Base-by-base conservation (phyloP, 768 basidiomycete genomes). In the Hygrocybe punicea region DNA sequence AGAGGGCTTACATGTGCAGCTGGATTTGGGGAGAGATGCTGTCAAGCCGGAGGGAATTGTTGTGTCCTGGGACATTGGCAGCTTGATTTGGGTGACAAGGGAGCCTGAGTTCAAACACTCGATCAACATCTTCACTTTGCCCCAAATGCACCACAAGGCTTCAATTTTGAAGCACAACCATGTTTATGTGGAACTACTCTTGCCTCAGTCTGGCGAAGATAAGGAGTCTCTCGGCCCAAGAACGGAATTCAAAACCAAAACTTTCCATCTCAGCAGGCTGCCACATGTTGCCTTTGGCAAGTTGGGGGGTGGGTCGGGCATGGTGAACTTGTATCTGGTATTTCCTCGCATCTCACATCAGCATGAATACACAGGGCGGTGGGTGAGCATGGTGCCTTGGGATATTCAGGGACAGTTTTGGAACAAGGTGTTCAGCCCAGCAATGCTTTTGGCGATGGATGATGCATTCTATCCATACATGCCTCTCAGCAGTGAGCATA, bases 291-390 rank as follows among this genome's bases (percentile, higher is more conserved):
- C 21, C 5, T 47, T 65, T 46, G 64, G 60, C 34, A 56, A 51
- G 19, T 14, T 63, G 25, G 62, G 62, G 5, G 57, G 53, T 40
- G 57, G 40, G 4, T 29, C 34, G 1, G 37, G 24, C 37, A 47
- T 16, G 17, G 51, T 61, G 16, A 63, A 66, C 42, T 7, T 66
- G 17, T 51, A 60, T 10, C 33, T 66, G 36, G 51, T 63, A 29
- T 62, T 64, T 40, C 65, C 65, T 17, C 53, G 63, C 7, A 62
- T 64, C 57, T 24, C 49, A 8, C 65, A 66, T 35, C 47, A 58
- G 23, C 29, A 29, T 29, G 29, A 29, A 29, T 29, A 29, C 29
- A 29, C 29, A 29, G 8, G 29, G 8, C 29, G 45, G 7, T 48
- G 47, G 47, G 14, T 48, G 17, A 48, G 21, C 25, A 4, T 48